These are phyloP conservation scores for Elsinoe necatrix DNA, from an alignment of 2,329 filamentous ascomycete species.

Conservation along the genomic window DNA sequence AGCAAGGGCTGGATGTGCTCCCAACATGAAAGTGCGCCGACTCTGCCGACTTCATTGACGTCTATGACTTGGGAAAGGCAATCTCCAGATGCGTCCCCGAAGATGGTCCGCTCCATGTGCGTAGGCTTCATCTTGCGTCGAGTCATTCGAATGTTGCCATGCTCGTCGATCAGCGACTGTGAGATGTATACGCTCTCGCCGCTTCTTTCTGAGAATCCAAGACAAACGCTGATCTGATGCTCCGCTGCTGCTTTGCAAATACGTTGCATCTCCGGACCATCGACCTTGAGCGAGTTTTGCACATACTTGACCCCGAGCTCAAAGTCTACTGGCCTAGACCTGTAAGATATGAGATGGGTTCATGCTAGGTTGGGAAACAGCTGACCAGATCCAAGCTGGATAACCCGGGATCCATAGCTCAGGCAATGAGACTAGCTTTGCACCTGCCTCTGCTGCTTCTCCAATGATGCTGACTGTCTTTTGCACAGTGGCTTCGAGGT, in stretches of 20 bases:
- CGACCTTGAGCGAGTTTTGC: slow-evolving; percentile 35
- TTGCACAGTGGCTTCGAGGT: slow-evolving; percentile 45
- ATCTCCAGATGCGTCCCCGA: slow-evolving; percentile 32
- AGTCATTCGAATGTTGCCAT: slow-evolving; percentile 31
- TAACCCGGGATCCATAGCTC: slow-evolving; percentile 42
- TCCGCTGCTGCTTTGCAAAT: slow-evolving; percentile 33
- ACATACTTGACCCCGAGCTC: slow-evolving; percentile 35
- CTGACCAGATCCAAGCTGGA: slow-evolving; percentile 40
- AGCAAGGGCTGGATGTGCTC: slow-evolving; percentile 37
- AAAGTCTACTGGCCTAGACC: slow-evolving; percentile 36
- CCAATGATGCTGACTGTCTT: slow-evolving; percentile 52
- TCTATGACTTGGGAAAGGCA: slow-evolving; percentile 22
- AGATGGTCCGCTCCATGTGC: slow-evolving; percentile 38
- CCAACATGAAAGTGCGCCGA: slow-evolving; percentile 34
- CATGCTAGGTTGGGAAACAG: not conserved
- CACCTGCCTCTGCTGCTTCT: slow-evolving; percentile 46
- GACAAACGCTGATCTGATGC: slow-evolving; percentile 30
- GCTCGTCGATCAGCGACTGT: slow-evolving; percentile 31
- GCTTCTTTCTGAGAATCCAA: slow-evolving; percentile 35
- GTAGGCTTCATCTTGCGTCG: slow-evolving; percentile 37
- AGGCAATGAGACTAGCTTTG: slow-evolving; percentile 45
- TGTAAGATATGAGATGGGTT: slow-evolving; percentile 19
- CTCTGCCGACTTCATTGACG: slow-evolving; percentile 30
- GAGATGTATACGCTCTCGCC: slow-evolving; percentile 35
- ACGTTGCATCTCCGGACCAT: slow-evolving; percentile 36